These are phyloP conservation scores for Trichoderma sp. DNA, from an alignment of 2,329 filamentous ascomycete species.

Conservation along the genomic window DNA sequence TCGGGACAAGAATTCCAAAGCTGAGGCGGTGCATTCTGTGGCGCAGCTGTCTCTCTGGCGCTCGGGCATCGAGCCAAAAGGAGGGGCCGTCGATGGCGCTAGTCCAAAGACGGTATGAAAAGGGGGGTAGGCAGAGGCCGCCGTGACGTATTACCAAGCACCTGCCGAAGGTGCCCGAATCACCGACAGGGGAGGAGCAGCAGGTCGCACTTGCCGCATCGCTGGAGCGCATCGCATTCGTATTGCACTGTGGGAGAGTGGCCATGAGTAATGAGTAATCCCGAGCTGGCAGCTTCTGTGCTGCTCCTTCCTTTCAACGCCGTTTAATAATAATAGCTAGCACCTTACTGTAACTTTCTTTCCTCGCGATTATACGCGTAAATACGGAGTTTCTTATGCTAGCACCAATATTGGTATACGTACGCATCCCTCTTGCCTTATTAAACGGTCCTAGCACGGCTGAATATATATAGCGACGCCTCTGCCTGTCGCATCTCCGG, in stretches of 20 bases:
- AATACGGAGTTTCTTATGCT: not conserved
- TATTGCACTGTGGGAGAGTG: not conserved
- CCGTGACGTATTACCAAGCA: constrained; percentile 19
- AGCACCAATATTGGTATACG: not conserved
- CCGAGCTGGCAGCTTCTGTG: not conserved
- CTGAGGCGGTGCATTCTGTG: not conserved
- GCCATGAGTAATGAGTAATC: not conserved
- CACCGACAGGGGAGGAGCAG: constrained; percentile 1
- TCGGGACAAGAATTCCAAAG: not conserved
- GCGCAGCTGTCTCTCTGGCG: not conserved
- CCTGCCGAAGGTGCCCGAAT: constrained; percentile 16
- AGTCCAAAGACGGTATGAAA: not conserved
- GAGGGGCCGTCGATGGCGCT: not conserved
- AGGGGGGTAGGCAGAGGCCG: constrained; percentile 4
- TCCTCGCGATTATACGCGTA: not conserved
- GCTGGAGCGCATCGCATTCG: not conserved
- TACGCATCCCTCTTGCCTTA: constrained; percentile 1
- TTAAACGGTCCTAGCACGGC: not conserved
- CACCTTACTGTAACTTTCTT: not conserved
- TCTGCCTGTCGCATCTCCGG: not conserved
- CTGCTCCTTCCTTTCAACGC: not conserved
- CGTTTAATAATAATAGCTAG: not conserved
- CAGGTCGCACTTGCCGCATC: not conserved
- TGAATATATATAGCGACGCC: not conserved
- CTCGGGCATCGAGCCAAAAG: not conserved